phyloP scores from a whole-genome alignment of 257 asterid species.

The Solanum medicagineum region DNA sequence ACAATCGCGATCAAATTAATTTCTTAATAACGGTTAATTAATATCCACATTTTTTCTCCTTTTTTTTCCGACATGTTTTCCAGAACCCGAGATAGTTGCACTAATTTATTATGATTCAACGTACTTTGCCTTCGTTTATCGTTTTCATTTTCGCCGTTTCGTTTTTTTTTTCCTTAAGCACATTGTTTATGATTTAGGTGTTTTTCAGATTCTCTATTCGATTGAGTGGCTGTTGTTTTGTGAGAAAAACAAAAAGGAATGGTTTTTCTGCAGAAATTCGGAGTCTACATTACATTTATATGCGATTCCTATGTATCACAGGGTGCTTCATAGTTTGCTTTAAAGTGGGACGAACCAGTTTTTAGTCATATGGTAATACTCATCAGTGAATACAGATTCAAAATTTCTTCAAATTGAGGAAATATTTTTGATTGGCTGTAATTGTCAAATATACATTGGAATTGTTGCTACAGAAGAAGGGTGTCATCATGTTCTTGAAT shows the following conservation, averaged over 20 bases:
- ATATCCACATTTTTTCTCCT: not conserved
- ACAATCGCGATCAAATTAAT: not conserved
- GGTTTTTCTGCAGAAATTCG: not conserved
- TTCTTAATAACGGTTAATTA: not conserved
- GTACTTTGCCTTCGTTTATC: not conserved
- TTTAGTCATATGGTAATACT: not conserved
- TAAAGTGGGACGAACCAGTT: not conserved
- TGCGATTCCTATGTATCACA: not conserved
- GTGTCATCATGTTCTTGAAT: slow-evolving; percentile 4
- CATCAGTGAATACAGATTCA: not conserved
- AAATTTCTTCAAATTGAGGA: not conserved
- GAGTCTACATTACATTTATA: not conserved
- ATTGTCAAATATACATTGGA: not conserved
- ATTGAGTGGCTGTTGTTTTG: not conserved
- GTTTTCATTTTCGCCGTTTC: not conserved
- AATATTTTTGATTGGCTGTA: not conserved
- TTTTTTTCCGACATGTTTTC: not conserved
- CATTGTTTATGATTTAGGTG: not conserved
- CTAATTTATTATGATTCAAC: not conserved
- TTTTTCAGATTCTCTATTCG: not conserved
- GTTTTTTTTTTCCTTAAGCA: not conserved
- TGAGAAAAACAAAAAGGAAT: not conserved
- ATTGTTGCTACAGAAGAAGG: not conserved
- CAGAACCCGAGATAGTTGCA: not conserved
- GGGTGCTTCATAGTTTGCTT: not conserved